A percentile compares a stretch with the other conserved stretches of the same genome.
These are phyloP conservation scores for Sisymbrium altissimum DNA, from an alignment of 345 rosid species.

Conservation along the genomic window DNA sequence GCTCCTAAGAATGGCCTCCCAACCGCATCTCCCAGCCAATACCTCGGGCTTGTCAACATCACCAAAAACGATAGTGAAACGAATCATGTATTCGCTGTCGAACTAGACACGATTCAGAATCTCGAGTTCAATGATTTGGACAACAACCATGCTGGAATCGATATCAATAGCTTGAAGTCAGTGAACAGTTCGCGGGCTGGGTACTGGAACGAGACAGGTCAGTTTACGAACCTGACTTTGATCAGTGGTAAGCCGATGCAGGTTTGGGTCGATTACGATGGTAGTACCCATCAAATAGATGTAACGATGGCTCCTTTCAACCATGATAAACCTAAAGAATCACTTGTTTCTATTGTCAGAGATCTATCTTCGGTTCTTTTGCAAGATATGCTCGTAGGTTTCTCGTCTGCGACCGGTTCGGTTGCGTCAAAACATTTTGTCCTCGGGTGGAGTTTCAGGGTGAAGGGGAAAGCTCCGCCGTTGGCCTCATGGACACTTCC, in stretches of 20 bases:
- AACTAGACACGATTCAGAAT: slow-evolving; percentile 40
- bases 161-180: slow-evolving; percentile 26
- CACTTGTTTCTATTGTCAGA: neutral
- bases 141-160: neutral
- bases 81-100: slow-evolving; percentile 49
- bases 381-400: slow-evolving; percentile 4
- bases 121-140: neutral
- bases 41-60: slow-evolving; percentile 42
- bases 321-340: neutral
- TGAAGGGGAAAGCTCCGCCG: neutral
- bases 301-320: neutral
- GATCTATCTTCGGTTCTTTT: slow-evolving; percentile 22
- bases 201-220: neutral
- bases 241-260: neutral
- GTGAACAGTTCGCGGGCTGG: neutral
- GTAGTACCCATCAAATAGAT: neutral
- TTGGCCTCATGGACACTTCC: neutral
- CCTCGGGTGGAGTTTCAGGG: neutral
- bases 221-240: neutral
- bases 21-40: neutral
- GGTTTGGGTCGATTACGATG: slow-evolving; percentile 76
- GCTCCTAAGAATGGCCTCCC: slow-evolving; percentile 39
- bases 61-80: slow-evolving; percentile 28
- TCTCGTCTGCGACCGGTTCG: neutral
- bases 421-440: neutral